These are phyloP conservation scores for Rhodotorula glutinis DNA, from an alignment of 1,284 basidiomycete genomes.

Conservation along the genomic window DNA sequence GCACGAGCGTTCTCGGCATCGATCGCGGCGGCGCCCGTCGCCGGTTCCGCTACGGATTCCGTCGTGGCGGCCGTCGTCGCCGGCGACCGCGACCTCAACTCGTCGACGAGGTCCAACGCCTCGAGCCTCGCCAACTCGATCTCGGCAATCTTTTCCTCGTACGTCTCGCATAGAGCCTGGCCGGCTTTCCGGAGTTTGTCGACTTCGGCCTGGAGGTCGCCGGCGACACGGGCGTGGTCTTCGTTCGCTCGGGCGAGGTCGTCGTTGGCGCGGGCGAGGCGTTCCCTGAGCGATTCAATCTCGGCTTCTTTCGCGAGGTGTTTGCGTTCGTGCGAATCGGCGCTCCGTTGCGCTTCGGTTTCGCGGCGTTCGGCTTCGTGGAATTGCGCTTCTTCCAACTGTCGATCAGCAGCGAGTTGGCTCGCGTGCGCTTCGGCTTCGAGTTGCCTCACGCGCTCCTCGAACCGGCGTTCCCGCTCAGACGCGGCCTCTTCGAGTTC, in stretches of 20 bases:
- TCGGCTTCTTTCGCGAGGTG: constrained; percentile 42
- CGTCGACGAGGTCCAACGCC: constrained; percentile 62
- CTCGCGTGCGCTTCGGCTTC: no score
- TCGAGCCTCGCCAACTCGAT: constrained; percentile 72
- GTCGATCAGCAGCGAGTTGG: no score
- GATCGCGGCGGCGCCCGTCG: constrained; percentile 68
- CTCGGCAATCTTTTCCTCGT: constrained; percentile 76
- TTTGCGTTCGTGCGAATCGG: constrained; percentile 34
- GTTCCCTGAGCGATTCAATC: constrained; percentile 43
- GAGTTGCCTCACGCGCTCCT: no score
- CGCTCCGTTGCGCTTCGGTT: constrained; percentile 30
- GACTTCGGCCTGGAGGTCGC: constrained; percentile 55
- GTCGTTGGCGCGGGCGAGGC: constrained; percentile 16
- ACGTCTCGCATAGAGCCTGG: constrained; percentile 65
- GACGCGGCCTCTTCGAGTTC: constrained; percentile 14
- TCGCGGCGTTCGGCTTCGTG: constrained; percentile 37
- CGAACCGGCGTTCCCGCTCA: constrained; percentile 19
- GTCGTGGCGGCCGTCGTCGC: constrained; percentile 49
- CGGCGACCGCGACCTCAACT: constrained; percentile 69
- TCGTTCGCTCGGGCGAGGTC: constrained; percentile 14
- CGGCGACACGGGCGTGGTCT: constrained; percentile 49
- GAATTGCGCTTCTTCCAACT: no score
- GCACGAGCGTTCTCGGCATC: constrained; percentile 84
- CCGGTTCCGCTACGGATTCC: background rate
- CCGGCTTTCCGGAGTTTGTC: constrained; percentile 75